Conservation (phyloP, 129 eudicot genomes). For the Pulicaria dysenterica region DNA sequence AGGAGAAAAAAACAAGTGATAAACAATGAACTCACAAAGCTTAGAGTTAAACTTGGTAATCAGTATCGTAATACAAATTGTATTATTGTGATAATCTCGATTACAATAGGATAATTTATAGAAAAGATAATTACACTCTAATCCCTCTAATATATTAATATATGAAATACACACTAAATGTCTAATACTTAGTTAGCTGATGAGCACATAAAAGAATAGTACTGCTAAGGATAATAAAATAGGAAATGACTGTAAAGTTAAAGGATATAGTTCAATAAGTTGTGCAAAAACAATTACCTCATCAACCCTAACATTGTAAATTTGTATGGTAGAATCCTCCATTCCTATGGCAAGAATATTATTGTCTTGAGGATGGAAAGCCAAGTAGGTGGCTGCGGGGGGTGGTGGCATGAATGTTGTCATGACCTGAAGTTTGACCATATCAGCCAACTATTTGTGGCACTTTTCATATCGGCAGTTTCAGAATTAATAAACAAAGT, state of each 20-base stretch:
- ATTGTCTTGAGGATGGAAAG: constrained; percentile 90
- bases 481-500: background rate
- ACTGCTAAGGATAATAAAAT: background rate
- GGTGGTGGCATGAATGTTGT: constrained; percentile 93
- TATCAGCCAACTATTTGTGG: constrained; percentile 8
- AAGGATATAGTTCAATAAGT: background rate
- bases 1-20: background rate
- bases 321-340: constrained; percentile 80
- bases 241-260: background rate
- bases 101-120: no score
- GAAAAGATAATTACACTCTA: no score
- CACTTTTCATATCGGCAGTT: constrained; percentile 15
- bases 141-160: no score
- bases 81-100: no score
- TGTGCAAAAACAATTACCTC: constrained; percentile 48
- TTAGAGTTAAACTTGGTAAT: no score
- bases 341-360: constrained; percentile 82
- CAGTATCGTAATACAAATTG: no score
- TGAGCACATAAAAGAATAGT: background rate
- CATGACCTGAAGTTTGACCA: constrained; percentile 56
- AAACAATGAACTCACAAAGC: constrained; percentile 10
- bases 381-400: constrained; percentile 77
- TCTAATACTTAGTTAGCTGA: background rate
- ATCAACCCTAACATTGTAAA: constrained; percentile 77
- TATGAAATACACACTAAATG: no score